Base-by-base conservation (phyloP, 768 basidiomycete species). In the Neoboletus brunneissimus region DNA sequence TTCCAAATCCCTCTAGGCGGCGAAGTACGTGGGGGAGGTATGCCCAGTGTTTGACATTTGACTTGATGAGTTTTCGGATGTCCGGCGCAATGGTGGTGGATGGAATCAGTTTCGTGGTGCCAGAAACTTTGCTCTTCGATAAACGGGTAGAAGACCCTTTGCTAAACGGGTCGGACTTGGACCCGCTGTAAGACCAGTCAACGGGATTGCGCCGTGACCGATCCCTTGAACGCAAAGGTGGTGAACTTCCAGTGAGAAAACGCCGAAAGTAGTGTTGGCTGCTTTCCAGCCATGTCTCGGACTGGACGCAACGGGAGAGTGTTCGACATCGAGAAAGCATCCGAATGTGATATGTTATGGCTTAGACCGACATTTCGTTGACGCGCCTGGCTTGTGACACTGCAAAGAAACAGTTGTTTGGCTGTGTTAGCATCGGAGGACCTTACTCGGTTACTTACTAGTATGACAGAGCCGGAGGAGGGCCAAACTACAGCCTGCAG, bases 1-100 rank as follows among this genome's bases (percentile, higher is more conserved):
- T 71, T 12, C 85, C 86, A 56, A 81, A 85, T 1, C 70, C 60
- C 15, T 66, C 56, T 16, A 88, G 68, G 34, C 85, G 81, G 4
- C 63, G 53, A 15, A 52, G 66, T 3, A 81, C 70, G 23, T 60
- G 55, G 1, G 60, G 66, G 25, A 59, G 56, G 9, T 47, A 47
- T 3, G 74, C 68, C 84, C 84, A 85, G 1, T 54, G 40, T 7
- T 59, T 50, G 12, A 77, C 77, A 40, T 78, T 66, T 5, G 53
- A 56, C 45, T 75, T 60, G 48, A 84, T 73, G 53, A 76, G 46
- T 25, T 60, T 48, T 34, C 51, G 42, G 5, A 64, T 47, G 51
- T 72, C 65, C 5, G 44, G 48, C 1, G 51, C 22, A 29, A 40
- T 7, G n/a, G 35, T 9, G 12, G 51, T 38, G 16, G 57, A 31